Evolutionary conservation across 2,329 filamentous ascomycete genomes (phyloP).

Genomic region (Epicoccum sorghinum): DNA sequence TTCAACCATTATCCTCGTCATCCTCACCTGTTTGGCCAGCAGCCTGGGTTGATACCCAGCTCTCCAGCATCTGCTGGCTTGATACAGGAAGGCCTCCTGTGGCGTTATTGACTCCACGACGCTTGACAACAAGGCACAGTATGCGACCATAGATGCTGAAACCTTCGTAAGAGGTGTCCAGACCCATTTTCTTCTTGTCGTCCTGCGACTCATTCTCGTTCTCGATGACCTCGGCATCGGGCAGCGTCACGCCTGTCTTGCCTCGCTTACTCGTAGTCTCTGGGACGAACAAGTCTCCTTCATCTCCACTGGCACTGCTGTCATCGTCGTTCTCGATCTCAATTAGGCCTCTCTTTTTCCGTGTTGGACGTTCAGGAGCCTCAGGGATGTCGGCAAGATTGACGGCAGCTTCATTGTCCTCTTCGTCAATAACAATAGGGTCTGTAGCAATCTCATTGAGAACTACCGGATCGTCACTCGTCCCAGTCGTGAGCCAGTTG

Average conservation of each 20-base stretch:
- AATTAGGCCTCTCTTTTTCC: constrained; percentile 21
- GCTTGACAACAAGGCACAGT: constrained; percentile 86
- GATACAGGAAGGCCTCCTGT: constrained; percentile 29
- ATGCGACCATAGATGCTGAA: constrained; percentile 96
- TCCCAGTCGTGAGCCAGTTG: constrained; percentile 51
- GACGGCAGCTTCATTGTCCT: constrained; percentile 59
- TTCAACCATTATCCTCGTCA: constrained; percentile 44
- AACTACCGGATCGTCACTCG: constrained; percentile 51
- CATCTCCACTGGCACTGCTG: constrained; percentile 35
- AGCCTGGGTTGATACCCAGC: constrained; percentile 53
- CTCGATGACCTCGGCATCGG: constrained; percentile 26
- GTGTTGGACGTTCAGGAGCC: constrained; percentile 28
- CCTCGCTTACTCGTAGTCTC: constrained; percentile 25
- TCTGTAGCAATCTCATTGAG: constrained; percentile 53
- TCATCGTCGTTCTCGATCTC: constrained; percentile 13
- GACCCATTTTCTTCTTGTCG: constrained; percentile 88
- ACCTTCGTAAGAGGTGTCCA: constrained; percentile 90
- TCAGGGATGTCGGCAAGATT: constrained; percentile 65
- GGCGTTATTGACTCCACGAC: constrained; percentile 56
- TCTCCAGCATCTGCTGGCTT: constrained; percentile 50
- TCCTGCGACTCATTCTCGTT: constrained; percentile 59
- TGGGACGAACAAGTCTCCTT: constrained; percentile 38
- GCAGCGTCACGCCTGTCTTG: constrained; percentile 21
- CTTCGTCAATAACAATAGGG: constrained; percentile 58
- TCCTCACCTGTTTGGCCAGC: constrained; percentile 39